Evolutionary conservation across 2,329 filamentous ascomycete genomes (phyloP).

Genomic region (Trichoderma guizhouense): DNA sequence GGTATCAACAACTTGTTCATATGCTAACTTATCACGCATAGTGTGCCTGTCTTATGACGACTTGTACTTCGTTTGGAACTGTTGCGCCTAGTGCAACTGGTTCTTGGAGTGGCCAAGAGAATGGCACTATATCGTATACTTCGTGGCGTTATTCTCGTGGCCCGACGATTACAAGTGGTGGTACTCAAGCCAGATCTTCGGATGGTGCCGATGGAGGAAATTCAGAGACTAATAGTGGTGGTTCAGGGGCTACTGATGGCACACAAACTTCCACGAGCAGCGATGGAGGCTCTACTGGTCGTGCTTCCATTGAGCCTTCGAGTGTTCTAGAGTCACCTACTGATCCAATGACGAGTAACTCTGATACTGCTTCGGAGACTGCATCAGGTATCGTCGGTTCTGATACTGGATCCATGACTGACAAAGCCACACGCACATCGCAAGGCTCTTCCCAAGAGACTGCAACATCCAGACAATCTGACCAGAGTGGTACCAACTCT

Average conservation of each 20-base stretch:
- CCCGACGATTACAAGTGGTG: background rate
- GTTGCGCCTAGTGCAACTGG: background rate
- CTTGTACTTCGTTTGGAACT: conserved; percentile 19
- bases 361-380: background rate
- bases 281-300: background rate
- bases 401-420: conserved; percentile 16
- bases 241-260: background rate
- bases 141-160: background rate
- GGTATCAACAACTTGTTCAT: no score
- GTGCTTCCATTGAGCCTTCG: background rate
- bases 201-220: background rate
- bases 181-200: background rate
- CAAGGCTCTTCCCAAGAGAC: background rate
- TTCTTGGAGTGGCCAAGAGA: background rate
- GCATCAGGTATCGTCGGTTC: background rate
- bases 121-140: conserved; percentile 1
- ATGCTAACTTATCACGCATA: background rate
- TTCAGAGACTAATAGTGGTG: background rate
- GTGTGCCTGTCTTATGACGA: conserved; percentile 28
- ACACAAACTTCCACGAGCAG: background rate
- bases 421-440: background rate
- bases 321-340: background rate
- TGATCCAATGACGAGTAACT: background rate
- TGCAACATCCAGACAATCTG: background rate
- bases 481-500: background rate